phyloP scores from a whole-genome alignment of 805 yeast species.

The Yamadazyma kitorensis region DNA sequence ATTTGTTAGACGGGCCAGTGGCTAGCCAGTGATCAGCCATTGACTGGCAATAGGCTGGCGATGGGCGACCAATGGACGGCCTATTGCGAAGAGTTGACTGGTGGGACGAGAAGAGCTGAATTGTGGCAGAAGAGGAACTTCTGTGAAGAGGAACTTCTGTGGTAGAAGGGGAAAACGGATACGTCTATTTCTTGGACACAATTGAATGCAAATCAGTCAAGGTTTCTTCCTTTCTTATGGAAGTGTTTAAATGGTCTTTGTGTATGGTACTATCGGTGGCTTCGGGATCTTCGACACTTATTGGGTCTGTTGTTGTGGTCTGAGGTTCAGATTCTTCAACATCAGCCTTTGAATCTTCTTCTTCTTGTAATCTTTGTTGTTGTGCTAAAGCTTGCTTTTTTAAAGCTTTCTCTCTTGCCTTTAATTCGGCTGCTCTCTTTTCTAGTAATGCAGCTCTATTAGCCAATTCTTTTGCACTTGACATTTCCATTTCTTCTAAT shows the following conservation, averaged over 20 bases:
- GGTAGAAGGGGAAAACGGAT: no score
- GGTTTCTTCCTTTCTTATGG: conserved; percentile 47
- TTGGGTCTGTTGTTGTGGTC: not conserved
- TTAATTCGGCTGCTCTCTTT: conserved; percentile 69
- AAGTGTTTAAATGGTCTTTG: conserved; percentile 13
- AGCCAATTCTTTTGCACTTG: conserved; percentile 71
- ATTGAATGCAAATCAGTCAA: conserved; percentile 49
- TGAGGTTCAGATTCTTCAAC: conserved; percentile 6
- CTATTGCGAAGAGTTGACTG: no score
- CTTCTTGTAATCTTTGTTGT: conserved; percentile 3
- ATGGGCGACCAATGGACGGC: no score
- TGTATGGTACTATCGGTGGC: not conserved
- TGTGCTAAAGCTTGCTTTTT: conserved; percentile 35
- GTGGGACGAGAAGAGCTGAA: no score
- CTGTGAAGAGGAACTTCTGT: no score
- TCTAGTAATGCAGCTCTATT: conserved; percentile 74
- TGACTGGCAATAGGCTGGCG: no score
- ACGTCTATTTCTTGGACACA: conserved; percentile 16
- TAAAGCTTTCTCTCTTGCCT: conserved; percentile 58
- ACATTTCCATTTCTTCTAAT: conserved; percentile 75
- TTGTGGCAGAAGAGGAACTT: no score
- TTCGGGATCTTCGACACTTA: conserved; percentile 1
- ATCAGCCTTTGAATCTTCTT: conserved; percentile 4
- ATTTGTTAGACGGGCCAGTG: no score
- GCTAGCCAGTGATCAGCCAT: no score